These are phyloP conservation scores for Alternaria metachromatica DNA, from an alignment of 2,329 filamentous ascomycete genomes.

Conservation along the genomic window DNA sequence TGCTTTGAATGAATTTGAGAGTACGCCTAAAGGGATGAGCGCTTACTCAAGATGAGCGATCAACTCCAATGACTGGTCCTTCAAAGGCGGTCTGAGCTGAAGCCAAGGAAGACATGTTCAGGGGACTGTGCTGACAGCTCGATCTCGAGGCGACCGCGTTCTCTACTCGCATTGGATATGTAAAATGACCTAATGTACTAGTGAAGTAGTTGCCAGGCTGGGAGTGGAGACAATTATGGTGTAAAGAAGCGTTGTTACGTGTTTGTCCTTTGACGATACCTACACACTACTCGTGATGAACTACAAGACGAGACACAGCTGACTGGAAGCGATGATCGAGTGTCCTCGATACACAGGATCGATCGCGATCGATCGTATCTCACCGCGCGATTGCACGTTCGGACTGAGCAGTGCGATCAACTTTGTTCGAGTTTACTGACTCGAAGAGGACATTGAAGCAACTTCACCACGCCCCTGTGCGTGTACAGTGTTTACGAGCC, in stretches of 20 bases:
- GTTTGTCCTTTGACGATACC: background rate
- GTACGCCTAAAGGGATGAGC: background rate
- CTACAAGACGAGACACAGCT: background rate
- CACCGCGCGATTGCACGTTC: background rate
- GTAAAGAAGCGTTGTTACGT: background rate
- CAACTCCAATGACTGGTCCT: background rate
- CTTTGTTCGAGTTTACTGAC: background rate
- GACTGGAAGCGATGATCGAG: background rate
- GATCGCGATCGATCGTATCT: background rate
- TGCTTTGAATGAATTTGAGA: background rate
- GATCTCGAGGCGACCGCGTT: background rate
- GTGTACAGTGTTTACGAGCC: background rate
- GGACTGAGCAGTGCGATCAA: background rate
- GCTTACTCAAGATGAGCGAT: background rate
- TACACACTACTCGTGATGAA: no score
- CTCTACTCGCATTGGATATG: background rate
- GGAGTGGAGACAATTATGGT: background rate
- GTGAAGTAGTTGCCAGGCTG: background rate
- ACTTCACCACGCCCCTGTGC: background rate
- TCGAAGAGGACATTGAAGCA: background rate
- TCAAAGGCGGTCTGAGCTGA: background rate
- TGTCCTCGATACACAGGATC: background rate
- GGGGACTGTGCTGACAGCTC: background rate
- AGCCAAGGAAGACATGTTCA: background rate
- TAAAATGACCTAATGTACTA: background rate